phyloP scores from a whole-genome alignment of 139 green algal species.

The Chara braunii region DNA sequence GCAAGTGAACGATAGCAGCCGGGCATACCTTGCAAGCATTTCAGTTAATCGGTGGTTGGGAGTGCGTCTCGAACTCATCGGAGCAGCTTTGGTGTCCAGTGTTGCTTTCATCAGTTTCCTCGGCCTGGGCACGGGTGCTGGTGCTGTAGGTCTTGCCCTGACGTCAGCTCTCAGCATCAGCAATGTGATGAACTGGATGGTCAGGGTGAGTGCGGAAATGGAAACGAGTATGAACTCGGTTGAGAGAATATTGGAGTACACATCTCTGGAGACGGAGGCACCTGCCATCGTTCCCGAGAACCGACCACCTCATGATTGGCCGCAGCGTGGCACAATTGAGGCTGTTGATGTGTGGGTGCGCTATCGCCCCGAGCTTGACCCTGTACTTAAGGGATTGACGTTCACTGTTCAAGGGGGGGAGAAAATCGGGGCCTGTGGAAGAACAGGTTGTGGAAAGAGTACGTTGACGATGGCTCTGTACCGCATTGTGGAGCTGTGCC shows the following conservation, averaged over 20 bases:
- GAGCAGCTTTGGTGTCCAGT: no score
- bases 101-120: no score
- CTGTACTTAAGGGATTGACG: conserved; percentile 59
- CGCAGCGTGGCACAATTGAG: conserved; percentile 52
- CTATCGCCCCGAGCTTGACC: conserved; percentile 72
- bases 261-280: conserved; percentile 26
- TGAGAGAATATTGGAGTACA: conserved; percentile 80
- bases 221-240: conserved; percentile 73
- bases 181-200: conserved; percentile 79
- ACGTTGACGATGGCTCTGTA: conserved; percentile 63
- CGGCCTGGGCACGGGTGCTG: not conserved
- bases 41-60: conserved; percentile 81
- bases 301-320: conserved; percentile 47
- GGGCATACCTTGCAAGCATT: conserved; percentile 29
- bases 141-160: conserved; percentile 76
- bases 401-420: conserved; percentile 49
- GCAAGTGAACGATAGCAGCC: conserved; percentile 32
- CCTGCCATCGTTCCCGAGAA: not conserved
- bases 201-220: conserved; percentile 75
- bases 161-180: conserved; percentile 82
- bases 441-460: conserved; percentile 65
- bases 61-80: conserved; percentile 84
- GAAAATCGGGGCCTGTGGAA: conserved; percentile 63
- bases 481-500: conserved; percentile 68
- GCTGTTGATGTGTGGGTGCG: conserved; percentile 62